These are phyloP conservation scores for Aspergillaceae sp. DNA, from an alignment of 2,329 filamentous ascomycete species.

Conservation along the genomic window DNA sequence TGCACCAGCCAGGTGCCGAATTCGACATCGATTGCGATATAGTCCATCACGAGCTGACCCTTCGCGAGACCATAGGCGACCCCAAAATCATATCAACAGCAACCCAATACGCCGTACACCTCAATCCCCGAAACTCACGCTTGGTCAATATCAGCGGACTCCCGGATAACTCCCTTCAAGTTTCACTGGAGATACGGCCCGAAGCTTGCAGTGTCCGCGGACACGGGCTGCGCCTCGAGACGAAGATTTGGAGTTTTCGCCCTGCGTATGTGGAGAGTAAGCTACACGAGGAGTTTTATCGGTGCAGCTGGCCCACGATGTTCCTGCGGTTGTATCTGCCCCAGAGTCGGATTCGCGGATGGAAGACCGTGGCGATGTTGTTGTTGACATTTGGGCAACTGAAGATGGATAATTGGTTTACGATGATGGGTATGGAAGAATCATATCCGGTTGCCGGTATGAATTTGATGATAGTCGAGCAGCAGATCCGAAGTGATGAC, in stretches of 20 bases:
- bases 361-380: slow-evolving; percentile 23
- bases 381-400: slow-evolving; percentile 19
- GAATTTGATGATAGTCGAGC: slow-evolving; percentile 15
- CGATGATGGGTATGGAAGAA: slow-evolving; percentile 12
- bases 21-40: slow-evolving; percentile 20
- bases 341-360: slow-evolving; percentile 12
- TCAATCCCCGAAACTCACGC: slow-evolving; percentile 12
- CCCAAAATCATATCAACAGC: neutral
- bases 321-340: slow-evolving; percentile 18
- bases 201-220: slow-evolving; percentile 7
- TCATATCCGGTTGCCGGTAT: slow-evolving; percentile 14
- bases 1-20: slow-evolving; percentile 12
- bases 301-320: slow-evolving; percentile 10
- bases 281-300: slow-evolving; percentile 14
- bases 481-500: slow-evolving; percentile 1
- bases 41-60: slow-evolving; percentile 9
- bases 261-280: slow-evolving; percentile 7
- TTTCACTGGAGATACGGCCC: slow-evolving; percentile 13
- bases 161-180: slow-evolving; percentile 18
- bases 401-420: slow-evolving; percentile 12
- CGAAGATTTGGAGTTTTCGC: slow-evolving; percentile 15
- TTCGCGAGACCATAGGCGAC: slow-evolving; percentile 15
- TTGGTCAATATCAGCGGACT: slow-evolving; percentile 23
- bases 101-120: slow-evolving; percentile 1
- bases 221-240: slow-evolving; percentile 11